Conservation (phyloP, 768 basidiomycete species). For the Hygrocybe coccinea region DNA sequence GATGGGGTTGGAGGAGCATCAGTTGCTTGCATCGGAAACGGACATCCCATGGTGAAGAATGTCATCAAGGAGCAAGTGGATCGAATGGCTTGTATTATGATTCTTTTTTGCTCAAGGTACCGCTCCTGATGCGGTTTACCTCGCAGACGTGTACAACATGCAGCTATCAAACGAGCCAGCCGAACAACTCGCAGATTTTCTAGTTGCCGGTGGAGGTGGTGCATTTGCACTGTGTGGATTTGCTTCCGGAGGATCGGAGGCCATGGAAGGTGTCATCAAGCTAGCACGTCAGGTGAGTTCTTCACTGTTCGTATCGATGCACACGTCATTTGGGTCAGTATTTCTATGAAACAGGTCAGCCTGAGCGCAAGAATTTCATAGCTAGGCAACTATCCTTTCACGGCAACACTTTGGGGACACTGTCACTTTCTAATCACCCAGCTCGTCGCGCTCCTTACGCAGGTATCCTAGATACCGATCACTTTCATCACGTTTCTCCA, state of each 20-base stretch:
- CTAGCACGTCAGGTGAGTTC: slow-evolving; percentile 64
- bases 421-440: slow-evolving; percentile 66
- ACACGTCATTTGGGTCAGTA: slow-evolving; percentile 41
- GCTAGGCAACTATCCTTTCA: slow-evolving; percentile 77
- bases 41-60: slow-evolving; percentile 63
- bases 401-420: slow-evolving; percentile 72
- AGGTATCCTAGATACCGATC: slow-evolving; percentile 53
- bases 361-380: slow-evolving; percentile 72
- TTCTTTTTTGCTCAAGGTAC: slow-evolving; percentile 1
- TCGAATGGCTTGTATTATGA: slow-evolving; percentile 62
- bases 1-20: slow-evolving; percentile 87
- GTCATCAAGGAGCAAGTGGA: slow-evolving; percentile 79
- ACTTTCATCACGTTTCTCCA: slow-evolving; percentile 84
- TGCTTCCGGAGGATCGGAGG: slow-evolving; percentile 80
- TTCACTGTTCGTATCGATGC: background rate
- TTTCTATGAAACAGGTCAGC: slow-evolving; percentile 63
- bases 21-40: slow-evolving; percentile 72
- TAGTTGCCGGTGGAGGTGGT: slow-evolving; percentile 64
- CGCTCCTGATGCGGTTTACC: background rate
- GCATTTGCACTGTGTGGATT: slow-evolving; percentile 72
- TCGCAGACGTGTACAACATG: slow-evolving; percentile 79
- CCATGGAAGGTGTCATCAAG: slow-evolving; percentile 85
- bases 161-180: slow-evolving; percentile 78
- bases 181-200: slow-evolving; percentile 65
- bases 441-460: slow-evolving; percentile 64